Evolutionary conservation across 2,329 filamentous ascomycete genomes (phyloP).

Genomic region (Aspergillus fumigatus): DNA sequence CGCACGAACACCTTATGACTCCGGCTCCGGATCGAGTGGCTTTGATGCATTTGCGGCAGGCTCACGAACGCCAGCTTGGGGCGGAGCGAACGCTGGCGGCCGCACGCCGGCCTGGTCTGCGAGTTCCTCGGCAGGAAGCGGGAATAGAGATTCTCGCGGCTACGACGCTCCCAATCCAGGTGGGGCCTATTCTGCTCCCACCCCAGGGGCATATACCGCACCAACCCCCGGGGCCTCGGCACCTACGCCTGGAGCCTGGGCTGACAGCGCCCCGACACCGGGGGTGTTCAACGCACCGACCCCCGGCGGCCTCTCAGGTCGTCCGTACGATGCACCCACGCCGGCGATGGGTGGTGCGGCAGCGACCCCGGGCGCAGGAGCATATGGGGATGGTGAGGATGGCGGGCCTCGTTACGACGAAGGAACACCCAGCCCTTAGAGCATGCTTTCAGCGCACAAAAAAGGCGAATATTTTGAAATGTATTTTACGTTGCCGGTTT

Average conservation of each 20-base stretch:
- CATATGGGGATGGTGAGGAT: conserved; percentile 34
- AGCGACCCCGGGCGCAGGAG: conserved; percentile 35
- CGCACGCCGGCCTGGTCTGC: conserved; percentile 44
- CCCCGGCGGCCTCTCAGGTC: conserved; percentile 33
- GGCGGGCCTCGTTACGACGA: conserved; percentile 42
- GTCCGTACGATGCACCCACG: conserved; percentile 46
- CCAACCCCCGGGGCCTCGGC: conserved; percentile 66
- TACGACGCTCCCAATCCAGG: conserved; percentile 75
- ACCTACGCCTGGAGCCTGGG: conserved; percentile 46
- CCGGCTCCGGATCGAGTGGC: conserved; percentile 62
- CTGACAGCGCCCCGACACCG: conserved; percentile 43
- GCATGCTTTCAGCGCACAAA: neutral
- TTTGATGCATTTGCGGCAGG: conserved; percentile 63
- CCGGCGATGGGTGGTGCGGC: conserved; percentile 39
- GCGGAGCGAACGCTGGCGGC: conserved; percentile 47
- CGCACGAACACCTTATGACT: conserved; percentile 65
- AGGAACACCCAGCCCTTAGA: conserved; percentile 38
- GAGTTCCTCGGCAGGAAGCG: conserved; percentile 25
- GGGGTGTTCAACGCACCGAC: conserved; percentile 44
- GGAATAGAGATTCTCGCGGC: conserved; percentile 32
- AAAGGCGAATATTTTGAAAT: neutral
- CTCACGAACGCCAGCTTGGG: conserved; percentile 72
- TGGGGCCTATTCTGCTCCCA: conserved; percentile 61
- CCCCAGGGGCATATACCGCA: conserved; percentile 56
- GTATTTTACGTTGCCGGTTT: neutral